These are phyloP conservation scores for Eutypa lata DNA, from an alignment of 2,329 filamentous ascomycete genomes.

Conservation along the genomic window DNA sequence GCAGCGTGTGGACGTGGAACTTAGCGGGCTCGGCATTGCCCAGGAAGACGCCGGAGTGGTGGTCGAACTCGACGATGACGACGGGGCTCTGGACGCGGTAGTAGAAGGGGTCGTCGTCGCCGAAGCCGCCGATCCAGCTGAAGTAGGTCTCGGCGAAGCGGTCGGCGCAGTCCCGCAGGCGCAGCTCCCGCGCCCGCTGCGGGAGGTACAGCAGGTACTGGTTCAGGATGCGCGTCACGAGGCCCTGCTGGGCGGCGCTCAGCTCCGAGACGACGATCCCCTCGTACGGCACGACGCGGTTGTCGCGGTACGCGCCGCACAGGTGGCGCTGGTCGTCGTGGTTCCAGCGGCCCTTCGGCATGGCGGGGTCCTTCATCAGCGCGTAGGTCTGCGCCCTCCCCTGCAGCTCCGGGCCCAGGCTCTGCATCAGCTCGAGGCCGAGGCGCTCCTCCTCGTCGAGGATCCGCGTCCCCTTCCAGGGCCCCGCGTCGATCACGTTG, in stretches of 20 bases:
- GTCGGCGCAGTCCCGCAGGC: slow-evolving; percentile 50
- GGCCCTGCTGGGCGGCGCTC: slow-evolving; percentile 42
- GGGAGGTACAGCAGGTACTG: slow-evolving; percentile 71
- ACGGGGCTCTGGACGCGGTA: slow-evolving; percentile 76
- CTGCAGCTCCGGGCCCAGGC: slow-evolving; percentile 45
- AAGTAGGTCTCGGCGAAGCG: slow-evolving; percentile 73
- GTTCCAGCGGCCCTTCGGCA: slow-evolving; percentile 72
- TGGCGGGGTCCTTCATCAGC: slow-evolving; percentile 59
- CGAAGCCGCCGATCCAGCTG: slow-evolving; percentile 72
- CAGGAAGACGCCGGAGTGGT: slow-evolving; percentile 76
- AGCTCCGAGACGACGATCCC: slow-evolving; percentile 57
- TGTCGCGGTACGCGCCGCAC: slow-evolving; percentile 76
- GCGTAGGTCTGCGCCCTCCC: slow-evolving; percentile 54
- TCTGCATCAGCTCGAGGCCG: slow-evolving; percentile 69
- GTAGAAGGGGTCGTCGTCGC: slow-evolving; percentile 69
- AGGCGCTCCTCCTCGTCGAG: slow-evolving; percentile 61
- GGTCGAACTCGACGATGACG: slow-evolving; percentile 72
- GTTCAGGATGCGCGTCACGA: slow-evolving; percentile 57
- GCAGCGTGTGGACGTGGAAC: slow-evolving; percentile 75
- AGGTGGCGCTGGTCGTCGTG: slow-evolving; percentile 76
- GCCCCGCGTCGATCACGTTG: slow-evolving; percentile 66
- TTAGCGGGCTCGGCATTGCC: slow-evolving; percentile 70
- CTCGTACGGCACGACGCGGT: slow-evolving; percentile 72
- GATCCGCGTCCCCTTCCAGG: slow-evolving; percentile 62
- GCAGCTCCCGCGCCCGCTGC: slow-evolving; percentile 45